phyloP scores from a whole-genome alignment of 176 grass and related monocot species.

The Oryza coarctata region DNA sequence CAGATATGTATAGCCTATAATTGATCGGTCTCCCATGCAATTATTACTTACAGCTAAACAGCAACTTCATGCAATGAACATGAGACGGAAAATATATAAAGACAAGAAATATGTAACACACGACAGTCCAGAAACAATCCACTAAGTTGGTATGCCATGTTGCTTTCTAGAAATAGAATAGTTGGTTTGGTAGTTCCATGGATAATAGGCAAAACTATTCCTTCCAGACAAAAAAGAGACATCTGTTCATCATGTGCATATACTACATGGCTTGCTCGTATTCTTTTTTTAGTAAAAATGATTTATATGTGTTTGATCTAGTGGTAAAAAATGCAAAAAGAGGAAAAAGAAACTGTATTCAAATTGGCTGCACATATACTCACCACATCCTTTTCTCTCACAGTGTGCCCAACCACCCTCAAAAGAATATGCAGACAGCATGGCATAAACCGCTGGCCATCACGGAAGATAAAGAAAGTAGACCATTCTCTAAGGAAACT shows the following conservation, averaged over 20 bases:
- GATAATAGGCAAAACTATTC: constrained; percentile 16
- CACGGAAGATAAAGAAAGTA: constrained; percentile 95
- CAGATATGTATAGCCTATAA: constrained; percentile 11
- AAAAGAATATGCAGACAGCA: constrained; percentile 99
- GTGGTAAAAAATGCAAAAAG: not conserved
- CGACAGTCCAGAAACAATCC: not conserved
- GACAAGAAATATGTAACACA: constrained; percentile 15
- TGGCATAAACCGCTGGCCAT: constrained; percentile 93
- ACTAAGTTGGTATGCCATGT: constrained; percentile 15
- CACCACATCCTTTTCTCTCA: constrained; percentile 20
- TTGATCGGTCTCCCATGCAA: not conserved
- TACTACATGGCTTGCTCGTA: not conserved
- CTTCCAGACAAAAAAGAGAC: constrained; percentile 4
- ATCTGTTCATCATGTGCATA: constrained; percentile 17
- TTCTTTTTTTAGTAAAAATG: constrained; percentile 14
- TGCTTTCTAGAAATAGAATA: constrained; percentile 33
- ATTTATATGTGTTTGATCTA: constrained; percentile 14
- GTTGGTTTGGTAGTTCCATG: not conserved
- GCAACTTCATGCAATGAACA: not conserved
- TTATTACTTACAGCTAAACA: constrained; percentile 12
- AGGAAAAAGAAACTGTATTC: not conserved
- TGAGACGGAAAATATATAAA: constrained; percentile 22
- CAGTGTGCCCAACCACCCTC: constrained; percentile 96
- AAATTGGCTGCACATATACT: constrained; percentile 22
- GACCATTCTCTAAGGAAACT: constrained; percentile 91